Base-by-base conservation (phyloP, 192 early-diverging fungal species). In the Entomortierella parvispora region DNA sequence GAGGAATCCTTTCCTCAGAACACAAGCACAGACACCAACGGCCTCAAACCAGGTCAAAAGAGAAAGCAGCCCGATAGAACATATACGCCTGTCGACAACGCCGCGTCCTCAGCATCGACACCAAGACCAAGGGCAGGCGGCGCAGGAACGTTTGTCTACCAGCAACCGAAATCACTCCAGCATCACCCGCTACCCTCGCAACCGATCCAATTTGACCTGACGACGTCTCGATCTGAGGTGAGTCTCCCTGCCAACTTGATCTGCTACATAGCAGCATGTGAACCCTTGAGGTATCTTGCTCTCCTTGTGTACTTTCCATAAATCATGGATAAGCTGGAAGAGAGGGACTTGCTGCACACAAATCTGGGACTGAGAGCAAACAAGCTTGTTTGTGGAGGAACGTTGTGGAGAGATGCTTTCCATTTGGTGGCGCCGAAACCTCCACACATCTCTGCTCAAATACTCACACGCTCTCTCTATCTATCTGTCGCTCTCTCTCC, bases 1-100 rank as follows among this genome's bases (percentile, higher is more conserved):
- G 69, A 71, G n/a, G 69, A 71, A 32, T 44, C 54, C 8, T 71
- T 71, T 25, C 12, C 52, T 26, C 69, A 71, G 47, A 71, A 71
- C 47, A 59, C 62, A 10, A 61, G 63, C 45, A 29, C 44, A 12
- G 60, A n/a, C n/a, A n/a, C 69, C 48, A 71, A 71, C 54, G 28
- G 69, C 37, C 56, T 71, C 54, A 69, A 60, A 63, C 18, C 20
- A 25, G 54, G 61, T 0, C 52, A 57, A n/a, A 71, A 71, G 61
- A 55, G 69, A 32, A 71, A 71, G 50, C 69, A 71, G 32, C 69
- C 61, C 15, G 50, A 44, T 23, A 15, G 60, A 9, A 23, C 20
- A 8, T 23, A 23, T 17, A 28, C n/a, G 20, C 4, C 58, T 9
- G 18, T 14, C 0, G 48, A 34, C 28, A 3, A 48, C 59, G 47